Evolutionary conservation across 495 filamentous ascomycete genomes (phyloP).

Genomic region (Lophiotrema nucula): DNA sequence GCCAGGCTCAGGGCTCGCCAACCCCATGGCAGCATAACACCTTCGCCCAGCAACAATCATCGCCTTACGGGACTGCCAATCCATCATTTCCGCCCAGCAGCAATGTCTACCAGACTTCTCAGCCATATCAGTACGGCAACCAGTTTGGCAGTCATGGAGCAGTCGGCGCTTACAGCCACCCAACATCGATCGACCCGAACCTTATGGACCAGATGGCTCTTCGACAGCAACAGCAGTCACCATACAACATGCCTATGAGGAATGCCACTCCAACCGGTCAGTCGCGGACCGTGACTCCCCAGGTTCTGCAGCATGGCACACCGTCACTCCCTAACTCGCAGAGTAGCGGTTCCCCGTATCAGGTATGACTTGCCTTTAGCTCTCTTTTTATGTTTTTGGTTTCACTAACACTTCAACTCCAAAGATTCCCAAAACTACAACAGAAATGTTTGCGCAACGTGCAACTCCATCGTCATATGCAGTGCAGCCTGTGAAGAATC

Average conservation of each 20-base stretch:
- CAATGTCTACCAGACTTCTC: slow-evolving; percentile 15
- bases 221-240: slow-evolving; percentile 19
- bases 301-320: slow-evolving; percentile 36
- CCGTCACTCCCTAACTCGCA: slow-evolving; percentile 1
- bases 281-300: slow-evolving; percentile 38
- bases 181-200: slow-evolving; percentile 8
- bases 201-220: slow-evolving; percentile 4
- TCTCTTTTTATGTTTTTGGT: too few relatives aligned
- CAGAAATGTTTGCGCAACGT: slow-evolving; percentile 22
- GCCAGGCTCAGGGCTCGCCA: too few relatives aligned
- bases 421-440: slow-evolving; percentile 24
- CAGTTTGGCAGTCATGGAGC: slow-evolving; percentile 8
- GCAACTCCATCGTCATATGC: neutral
- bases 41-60: neutral
- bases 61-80: neutral
- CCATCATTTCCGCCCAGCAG: slow-evolving; percentile 16
- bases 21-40: too few relatives aligned
- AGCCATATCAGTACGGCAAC: slow-evolving; percentile 33
- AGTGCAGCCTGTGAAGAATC: slow-evolving; percentile 7
- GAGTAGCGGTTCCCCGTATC: slow-evolving; percentile 1
- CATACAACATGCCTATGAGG: slow-evolving; percentile 11
- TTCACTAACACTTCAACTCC: too few relatives aligned
- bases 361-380: slow-evolving; percentile 14
- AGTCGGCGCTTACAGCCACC: slow-evolving; percentile 13
- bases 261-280: slow-evolving; percentile 12